Evolutionary conservation across 1,139 yeast species (phyloP), one percentile per base, ranked within the genome.

Genomic region (Yueomyces sp.): DNA sequence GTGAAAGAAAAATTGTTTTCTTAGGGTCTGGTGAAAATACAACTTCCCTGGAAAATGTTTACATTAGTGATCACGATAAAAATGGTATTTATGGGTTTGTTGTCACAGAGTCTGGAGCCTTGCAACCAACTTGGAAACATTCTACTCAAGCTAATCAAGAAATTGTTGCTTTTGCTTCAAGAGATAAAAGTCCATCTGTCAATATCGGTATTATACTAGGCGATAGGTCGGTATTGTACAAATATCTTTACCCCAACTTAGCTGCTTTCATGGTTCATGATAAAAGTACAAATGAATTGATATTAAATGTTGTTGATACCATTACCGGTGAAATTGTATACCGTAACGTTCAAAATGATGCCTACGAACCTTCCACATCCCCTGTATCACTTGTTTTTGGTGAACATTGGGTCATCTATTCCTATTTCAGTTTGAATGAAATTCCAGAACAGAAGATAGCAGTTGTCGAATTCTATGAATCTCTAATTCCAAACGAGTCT

Each of bases 381-480:
- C 62, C 67, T 25, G 67, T 85, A 25, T 68, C 71, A 29, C 55
- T 85, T 36, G 67, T 78, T 1, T 72, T 78, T 60, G 93, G 89
- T 44, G 97, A 91, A 56, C 79, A 87, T 60, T 89, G 94, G 86
- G 66, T 86, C 11, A 71, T 84, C 3, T 82, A 83, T 59, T 68
- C 91, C 0, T 84, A 75, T 57, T 75, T 71, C 57, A 68, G 77
- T 41, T 59, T 60, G 2, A 60, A 60, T 3, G 82, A 82, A 11
- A 50, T 61, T 32, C 65, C 69, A 7, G 70, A 65, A 56, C 73
- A 50, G 59, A 73, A 81, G 51, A 58, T 91, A 12, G 76, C 72
- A 25, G 87, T 83, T 1, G 67, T 86, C 56, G 97, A 91, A 59
- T 62, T 91, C 40, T 91, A 78, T 62, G 94, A 84, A 56, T 74